These are phyloP conservation scores for Podaxis sp. DNA, from an alignment of 768 basidiomycete genomes.

Conservation along the genomic window DNA sequence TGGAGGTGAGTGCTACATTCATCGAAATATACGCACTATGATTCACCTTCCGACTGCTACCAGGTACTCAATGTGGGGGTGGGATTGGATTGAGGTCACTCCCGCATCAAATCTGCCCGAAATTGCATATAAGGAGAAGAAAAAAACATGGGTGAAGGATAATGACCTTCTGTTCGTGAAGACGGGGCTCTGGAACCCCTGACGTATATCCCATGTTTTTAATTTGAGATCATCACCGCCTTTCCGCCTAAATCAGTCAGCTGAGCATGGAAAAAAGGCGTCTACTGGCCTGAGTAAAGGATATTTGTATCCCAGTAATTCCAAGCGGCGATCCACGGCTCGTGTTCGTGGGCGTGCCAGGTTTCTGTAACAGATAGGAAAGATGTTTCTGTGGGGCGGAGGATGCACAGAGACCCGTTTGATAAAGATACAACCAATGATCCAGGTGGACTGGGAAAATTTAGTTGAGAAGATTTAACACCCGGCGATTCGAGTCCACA, in stretches of 20 bases:
- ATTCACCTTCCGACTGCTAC: constrained; percentile 88
- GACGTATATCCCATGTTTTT: constrained; percentile 88
- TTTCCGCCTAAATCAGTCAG: constrained; percentile 24
- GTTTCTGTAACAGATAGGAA: constrained; percentile 45
- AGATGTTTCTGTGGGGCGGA: constrained; percentile 44
- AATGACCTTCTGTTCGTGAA: constrained; percentile 71
- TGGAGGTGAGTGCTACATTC: background rate
- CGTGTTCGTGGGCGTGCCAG: constrained; percentile 91
- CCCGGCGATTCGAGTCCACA: constrained; percentile 11
- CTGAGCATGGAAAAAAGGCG: background rate
- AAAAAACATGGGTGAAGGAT: constrained; percentile 1
- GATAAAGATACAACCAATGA: constrained; percentile 81
- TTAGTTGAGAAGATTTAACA: background rate
- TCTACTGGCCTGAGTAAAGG: constrained; percentile 85
- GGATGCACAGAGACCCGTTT: constrained; percentile 67
- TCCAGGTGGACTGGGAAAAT: constrained; percentile 40
- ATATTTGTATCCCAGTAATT: constrained; percentile 80
- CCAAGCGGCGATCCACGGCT: constrained; percentile 94
- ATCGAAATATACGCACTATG: background rate
- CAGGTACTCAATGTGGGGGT: constrained; percentile 76
- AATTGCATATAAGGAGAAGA: constrained; percentile 6
- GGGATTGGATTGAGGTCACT: constrained; percentile 85
- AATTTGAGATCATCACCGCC: constrained; percentile 92
- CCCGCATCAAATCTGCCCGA: constrained; percentile 83
- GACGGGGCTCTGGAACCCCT: constrained; percentile 54